These are phyloP conservation scores for Ampelocalamus luodianensis DNA, from an alignment of 176 grass and related monocot species.

Conservation along the genomic window DNA sequence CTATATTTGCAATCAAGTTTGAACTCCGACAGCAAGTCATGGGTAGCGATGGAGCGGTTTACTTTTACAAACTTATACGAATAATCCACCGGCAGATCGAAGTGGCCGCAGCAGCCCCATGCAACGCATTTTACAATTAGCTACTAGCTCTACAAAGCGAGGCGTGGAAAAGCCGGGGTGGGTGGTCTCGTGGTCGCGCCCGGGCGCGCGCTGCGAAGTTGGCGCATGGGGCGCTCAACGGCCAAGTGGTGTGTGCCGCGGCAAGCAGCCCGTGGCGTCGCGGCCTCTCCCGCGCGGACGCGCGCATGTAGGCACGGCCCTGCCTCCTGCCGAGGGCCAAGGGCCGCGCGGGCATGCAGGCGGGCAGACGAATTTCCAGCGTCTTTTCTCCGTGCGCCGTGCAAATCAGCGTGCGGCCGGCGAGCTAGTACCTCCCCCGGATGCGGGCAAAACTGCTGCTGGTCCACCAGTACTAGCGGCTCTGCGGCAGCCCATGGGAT, in stretches of 20 bases:
- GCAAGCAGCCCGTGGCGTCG: conserved; percentile 8
- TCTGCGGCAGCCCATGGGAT: not conserved
- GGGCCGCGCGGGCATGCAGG: not conserved
- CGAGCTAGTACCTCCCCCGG: conserved; percentile 43
- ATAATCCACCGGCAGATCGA: not conserved
- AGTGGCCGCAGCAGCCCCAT: not conserved
- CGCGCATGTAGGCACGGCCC: not conserved
- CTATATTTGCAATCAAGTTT: not conserved
- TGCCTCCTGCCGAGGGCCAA: conserved; percentile 20
- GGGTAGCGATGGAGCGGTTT: not conserved
- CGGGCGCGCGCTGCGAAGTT: not conserved
- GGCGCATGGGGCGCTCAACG: conserved; percentile 43
- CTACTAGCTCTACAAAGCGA: not conserved
- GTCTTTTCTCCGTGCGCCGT: not conserved
- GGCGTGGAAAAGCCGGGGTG: not conserved
- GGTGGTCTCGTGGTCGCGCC: not conserved
- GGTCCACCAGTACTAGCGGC: not conserved
- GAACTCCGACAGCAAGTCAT: conserved; percentile 7
- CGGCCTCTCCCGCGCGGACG: not conserved
- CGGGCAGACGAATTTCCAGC: not conserved
- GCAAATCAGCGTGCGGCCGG: not conserved
- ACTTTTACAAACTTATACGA: not conserved
- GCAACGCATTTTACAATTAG: conserved; percentile 7
- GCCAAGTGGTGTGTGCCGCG: conserved; percentile 3
- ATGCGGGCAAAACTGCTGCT: conserved; percentile 11